A percentile compares a stretch with the other conserved stretches of the same genome.
Conservation (phyloP, 2,329 filamentous ascomycete species). For the Fusarium citri region DNA sequence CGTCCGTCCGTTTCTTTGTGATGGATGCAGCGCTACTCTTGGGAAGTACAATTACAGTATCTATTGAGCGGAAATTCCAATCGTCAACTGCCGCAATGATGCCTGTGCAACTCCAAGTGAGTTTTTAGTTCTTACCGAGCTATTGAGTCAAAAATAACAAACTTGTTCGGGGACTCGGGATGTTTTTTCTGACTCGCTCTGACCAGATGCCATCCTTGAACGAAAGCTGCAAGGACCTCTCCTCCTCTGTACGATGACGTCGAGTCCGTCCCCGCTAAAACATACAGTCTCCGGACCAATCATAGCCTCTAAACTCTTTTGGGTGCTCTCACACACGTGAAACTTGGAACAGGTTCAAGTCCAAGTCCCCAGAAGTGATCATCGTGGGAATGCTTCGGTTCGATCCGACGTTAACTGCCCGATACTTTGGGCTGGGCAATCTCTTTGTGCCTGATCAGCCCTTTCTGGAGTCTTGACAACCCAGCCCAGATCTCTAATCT, state of each 20-base stretch:
- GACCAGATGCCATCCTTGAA: constrained; percentile 21
- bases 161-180: constrained; percentile 3
- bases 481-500: constrained; percentile 7
- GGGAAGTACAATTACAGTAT: not conserved
- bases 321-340: constrained; percentile 14
- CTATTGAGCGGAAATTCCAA: not conserved
- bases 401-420: constrained; percentile 18
- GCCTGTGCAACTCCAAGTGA: not conserved
- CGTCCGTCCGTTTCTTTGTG: constrained; percentile 1
- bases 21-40: not conserved
- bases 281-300: constrained; percentile 25
- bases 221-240: constrained; percentile 36
- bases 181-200: not conserved
- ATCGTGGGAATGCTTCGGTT: constrained; percentile 36
- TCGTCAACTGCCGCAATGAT: constrained; percentile 2
- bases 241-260: constrained; percentile 44
- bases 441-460: constrained; percentile 30
- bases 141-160: constrained; percentile 4
- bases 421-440: constrained; percentile 29
- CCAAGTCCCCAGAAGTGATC: constrained; percentile 39
- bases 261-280: constrained; percentile 21
- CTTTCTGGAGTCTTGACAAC: not conserved
- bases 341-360: constrained; percentile 13
- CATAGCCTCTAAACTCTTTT: not conserved
- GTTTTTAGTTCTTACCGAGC: not conserved